Conservation (phyloP, 306 rosid species). For the Sophora flavescens region DNA sequence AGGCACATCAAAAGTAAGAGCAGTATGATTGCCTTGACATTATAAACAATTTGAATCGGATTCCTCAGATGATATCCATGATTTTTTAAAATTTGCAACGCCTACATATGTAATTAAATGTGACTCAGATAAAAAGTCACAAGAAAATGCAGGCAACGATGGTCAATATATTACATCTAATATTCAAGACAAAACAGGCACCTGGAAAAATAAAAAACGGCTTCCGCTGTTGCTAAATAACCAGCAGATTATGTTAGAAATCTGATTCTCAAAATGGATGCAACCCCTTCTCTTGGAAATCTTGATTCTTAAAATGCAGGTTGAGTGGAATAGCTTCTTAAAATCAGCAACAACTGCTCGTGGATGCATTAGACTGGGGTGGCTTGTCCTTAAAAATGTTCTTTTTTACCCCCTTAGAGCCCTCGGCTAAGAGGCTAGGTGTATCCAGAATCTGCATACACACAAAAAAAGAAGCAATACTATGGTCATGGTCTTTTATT, state of each 20-base stretch:
- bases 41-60: slow-evolving; percentile 20
- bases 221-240: slow-evolving; percentile 34
- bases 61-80: slow-evolving; percentile 34
- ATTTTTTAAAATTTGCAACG: slow-evolving; percentile 19
- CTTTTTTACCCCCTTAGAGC: slow-evolving; percentile 79
- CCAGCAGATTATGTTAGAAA: slow-evolving; percentile 37
- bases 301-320: slow-evolving; percentile 27
- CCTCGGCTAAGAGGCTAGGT: slow-evolving; percentile 92
- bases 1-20: slow-evolving; percentile 2
- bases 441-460: slow-evolving; percentile 86
- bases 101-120: slow-evolving; percentile 28
- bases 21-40: not conserved
- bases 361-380: slow-evolving; percentile 61
- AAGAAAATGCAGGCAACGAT: slow-evolving; percentile 26
- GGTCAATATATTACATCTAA: slow-evolving; percentile 43
- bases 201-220: slow-evolving; percentile 18
- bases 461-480: not conserved
- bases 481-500: not conserved
- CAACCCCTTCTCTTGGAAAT: slow-evolving; percentile 37
- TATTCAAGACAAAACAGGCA: slow-evolving; percentile 44
- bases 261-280: slow-evolving; percentile 38
- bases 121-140: slow-evolving; percentile 8
- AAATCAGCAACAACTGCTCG: slow-evolving; percentile 85
- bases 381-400: slow-evolving; percentile 84
- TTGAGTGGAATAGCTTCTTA: slow-evolving; percentile 28